These are phyloP conservation scores for Cercophora samala DNA, from an alignment of 495 filamentous ascomycete species.

Conservation along the genomic window DNA sequence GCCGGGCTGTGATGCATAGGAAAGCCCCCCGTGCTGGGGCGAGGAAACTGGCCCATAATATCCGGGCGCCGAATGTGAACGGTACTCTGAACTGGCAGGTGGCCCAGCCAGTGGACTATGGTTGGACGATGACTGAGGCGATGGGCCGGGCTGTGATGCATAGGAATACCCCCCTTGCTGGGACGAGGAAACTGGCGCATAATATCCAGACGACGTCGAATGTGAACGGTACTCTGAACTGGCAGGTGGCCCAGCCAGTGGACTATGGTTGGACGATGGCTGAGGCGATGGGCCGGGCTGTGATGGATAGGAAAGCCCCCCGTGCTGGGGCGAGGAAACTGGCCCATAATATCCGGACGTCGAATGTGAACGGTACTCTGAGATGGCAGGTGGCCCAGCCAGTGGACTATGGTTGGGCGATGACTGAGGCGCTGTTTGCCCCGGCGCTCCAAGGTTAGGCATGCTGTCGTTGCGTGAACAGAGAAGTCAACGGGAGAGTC, in stretches of 20 bases:
- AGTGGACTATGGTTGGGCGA: background rate
- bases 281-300: slow-evolving; percentile 33
- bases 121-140: slow-evolving; percentile 7
- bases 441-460: slow-evolving; percentile 8
- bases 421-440: background rate
- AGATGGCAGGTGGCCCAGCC: background rate
- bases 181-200: slow-evolving; percentile 59
- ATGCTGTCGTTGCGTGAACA: no score
- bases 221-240: background rate
- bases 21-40: slow-evolving; percentile 58
- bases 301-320: slow-evolving; percentile 52
- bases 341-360: slow-evolving; percentile 40
- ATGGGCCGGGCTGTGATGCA: slow-evolving; percentile 43
- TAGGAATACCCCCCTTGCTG: slow-evolving; percentile 57
- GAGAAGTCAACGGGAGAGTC: no score
- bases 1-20: slow-evolving; percentile 47
- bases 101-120: no score
- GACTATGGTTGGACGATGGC: background rate
- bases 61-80: background rate
- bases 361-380: background rate
- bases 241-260: no score
- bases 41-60: slow-evolving; percentile 58
- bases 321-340: slow-evolving; percentile 64
- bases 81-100: background rate
- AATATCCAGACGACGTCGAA: slow-evolving; percentile 28